Evolutionary conservation across 164 flowering plant genomes (phyloP), one percentile per base, ranked within the genome.

Genomic region (Stephania yunnanensis): DNA sequence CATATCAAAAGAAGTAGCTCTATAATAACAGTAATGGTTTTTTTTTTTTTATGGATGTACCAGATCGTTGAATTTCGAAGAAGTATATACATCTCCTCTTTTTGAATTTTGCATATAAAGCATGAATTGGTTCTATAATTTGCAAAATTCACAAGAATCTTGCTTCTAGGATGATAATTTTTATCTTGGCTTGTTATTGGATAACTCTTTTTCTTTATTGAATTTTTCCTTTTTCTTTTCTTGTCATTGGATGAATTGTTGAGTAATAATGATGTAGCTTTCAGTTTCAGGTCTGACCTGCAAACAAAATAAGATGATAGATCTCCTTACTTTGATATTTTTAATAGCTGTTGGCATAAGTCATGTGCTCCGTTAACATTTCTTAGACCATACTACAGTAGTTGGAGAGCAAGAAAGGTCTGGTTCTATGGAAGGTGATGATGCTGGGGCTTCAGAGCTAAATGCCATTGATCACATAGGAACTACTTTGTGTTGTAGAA

Each of bases 321-420:
- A 19, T 6, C 42, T 46, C 64, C 22, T 1, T 55, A 52, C 25
- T 72, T 22, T 75, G 29, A 44, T 30, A 19, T 52, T 52, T 75
- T 22, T 61, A 53, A 75, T 58, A 50, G 29, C 25, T 19, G 31
- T 65, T 29, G n/a, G 64, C 44, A 4, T 20, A 31, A 69, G 1
- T 13, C 10, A 53, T 6, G 31, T 48, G 11, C 12, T 19, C 83
- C 78, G 86, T 86, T 84, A 80, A 83, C 83, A 75, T 80, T 46
- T 71, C 46, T 65, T 80, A 86, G 88, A 85, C 70, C 86, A 84
- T 78, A 79, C 77, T 73, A 75, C 81, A 42, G 61, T 80, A 69
- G 71, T 71, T 79, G 79, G 74, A 72, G 87, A 80, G 74, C 85
- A 75, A 63, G 85, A 80, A 78, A 83, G 81, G 58, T 79, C 80